Base-by-base conservation (phyloP, 352 stramenopile species). In the Pythium insidiosum region DNA sequence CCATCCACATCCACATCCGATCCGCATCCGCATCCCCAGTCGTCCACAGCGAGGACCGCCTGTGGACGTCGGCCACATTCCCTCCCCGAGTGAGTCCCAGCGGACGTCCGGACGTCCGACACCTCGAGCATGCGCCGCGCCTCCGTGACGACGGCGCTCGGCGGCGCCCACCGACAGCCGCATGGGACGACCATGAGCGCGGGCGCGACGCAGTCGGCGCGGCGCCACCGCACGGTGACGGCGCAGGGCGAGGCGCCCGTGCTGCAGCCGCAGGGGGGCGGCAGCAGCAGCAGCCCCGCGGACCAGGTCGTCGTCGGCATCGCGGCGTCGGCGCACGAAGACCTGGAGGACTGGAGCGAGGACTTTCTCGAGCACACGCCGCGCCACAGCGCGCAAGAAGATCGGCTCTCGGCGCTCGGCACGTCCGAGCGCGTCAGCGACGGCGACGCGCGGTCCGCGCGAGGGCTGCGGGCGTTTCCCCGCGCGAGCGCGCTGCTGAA, bases 291-390 rank as follows among this genome's bases (percentile, higher is more conserved):
- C n/a, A n/a, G n/a, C n/a, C n/a, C n/a, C n/a, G n/a, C n/a, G n/a
- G 72, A 84, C 41, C 74, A 87, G 30, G 75, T 88, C 19, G 78
- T 90, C 11, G 73, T 87, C 6, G 78, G 78, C 6, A 75, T 90
- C 43, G 57, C 75, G 2, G 74, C 78, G 0, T 77, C 74, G 10
- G 56, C 52, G 15, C 74, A 82, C 21, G 78, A 87, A 43, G 78
- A 73, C 23, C 56, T 90, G 1, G 78, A 90, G 49, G 78, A 90
- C 61, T 90, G 78, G 78, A 86, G 61, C 50, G 63, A 60, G 19
- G 78, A 90, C 37, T 68, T 65, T 46, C 41, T 56, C 25, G 53
- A 61, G 38, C 43, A 46, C 49, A 54, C 55, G 24, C 55, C 55
- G 21, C 46, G 44, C 20, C 18, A 26, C 22, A 45, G 40, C 29